A percentile compares a stretch with the other conserved stretches of the same genome.
phyloP scores from a whole-genome alignment of 2,329 filamentous ascomycete genomes.

The Fusarium tupiense region DNA sequence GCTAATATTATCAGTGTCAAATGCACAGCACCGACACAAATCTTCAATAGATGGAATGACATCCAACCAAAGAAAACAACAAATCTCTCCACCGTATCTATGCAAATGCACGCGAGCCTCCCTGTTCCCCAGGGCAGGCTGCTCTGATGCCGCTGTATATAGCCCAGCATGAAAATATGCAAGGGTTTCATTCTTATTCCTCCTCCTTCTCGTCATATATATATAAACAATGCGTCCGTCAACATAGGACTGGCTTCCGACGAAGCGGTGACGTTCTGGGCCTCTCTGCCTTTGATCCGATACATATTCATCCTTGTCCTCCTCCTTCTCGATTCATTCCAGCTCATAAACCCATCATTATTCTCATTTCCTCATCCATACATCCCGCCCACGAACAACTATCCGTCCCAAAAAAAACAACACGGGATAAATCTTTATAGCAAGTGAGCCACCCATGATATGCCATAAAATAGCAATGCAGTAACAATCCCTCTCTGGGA shows the following conservation, averaged over 20 bases:
- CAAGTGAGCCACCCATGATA: conserved; percentile 35
- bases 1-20: conserved; percentile 16
- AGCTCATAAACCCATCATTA: conserved; percentile 29
- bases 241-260: conserved; percentile 12
- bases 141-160: conserved; percentile 2
- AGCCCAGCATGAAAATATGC: conserved; percentile 20
- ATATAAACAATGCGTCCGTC: conserved; percentile 12
- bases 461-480: conserved; percentile 22
- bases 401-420: conserved; percentile 12
- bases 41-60: conserved; percentile 1
- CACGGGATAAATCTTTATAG: conserved; percentile 13
- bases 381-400: conserved; percentile 9
- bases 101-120: conserved; percentile 37
- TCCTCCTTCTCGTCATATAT: conserved; percentile 17
- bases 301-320: conserved; percentile 10
- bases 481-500: conserved; percentile 24
- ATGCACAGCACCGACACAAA: conserved; percentile 15
- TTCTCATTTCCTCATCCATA: conserved; percentile 33
- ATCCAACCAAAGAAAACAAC: conserved; percentile 27
- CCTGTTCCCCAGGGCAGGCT: not conserved
- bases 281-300: conserved; percentile 2
- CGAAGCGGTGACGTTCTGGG: conserved; percentile 3
- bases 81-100: conserved; percentile 31
- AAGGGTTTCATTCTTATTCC: conserved; percentile 26
- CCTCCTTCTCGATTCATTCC: conserved; percentile 16